Percentiles rank a stretch among this genome's conserved stretches.
Conservation (phyloP, 805 yeast genomes). For the Nakazawaea sp. region DNA sequence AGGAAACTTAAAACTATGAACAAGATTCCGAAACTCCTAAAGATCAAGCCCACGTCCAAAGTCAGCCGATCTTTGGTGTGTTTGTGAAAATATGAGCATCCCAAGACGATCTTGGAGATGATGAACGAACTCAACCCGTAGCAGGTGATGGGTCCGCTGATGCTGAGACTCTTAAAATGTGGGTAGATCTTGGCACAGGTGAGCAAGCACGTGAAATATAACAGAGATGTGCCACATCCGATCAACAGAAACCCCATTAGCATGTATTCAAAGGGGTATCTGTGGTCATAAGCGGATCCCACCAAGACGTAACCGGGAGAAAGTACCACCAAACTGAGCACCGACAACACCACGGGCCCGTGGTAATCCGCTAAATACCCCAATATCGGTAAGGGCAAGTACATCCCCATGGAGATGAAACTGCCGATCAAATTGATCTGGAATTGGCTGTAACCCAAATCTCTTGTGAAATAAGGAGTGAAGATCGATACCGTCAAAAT, state of each 20-base stretch:
- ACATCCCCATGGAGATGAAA: constrained; percentile 72
- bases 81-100: constrained; percentile 27
- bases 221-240: constrained; percentile 68
- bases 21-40: constrained; percentile 41
- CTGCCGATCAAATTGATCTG: constrained; percentile 67
- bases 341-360: constrained; percentile 69
- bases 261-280: constrained; percentile 24
- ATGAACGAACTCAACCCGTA: constrained; percentile 80
- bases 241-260: constrained; percentile 48
- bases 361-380: constrained; percentile 83
- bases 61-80: constrained; percentile 13
- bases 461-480: constrained; percentile 56
- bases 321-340: constrained; percentile 53
- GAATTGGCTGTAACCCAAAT: constrained; percentile 57
- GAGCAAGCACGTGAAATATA: constrained; percentile 62
- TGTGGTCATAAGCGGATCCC: constrained; percentile 25
- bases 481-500: constrained; percentile 77
- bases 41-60: constrained; percentile 45
- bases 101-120: constrained; percentile 54
- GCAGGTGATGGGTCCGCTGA: constrained; percentile 81
- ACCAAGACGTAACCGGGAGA: constrained; percentile 62
- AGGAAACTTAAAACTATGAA: constrained; percentile 51
- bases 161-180: constrained; percentile 66
- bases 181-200: constrained; percentile 89
- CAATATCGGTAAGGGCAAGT: constrained; percentile 71